Evolutionary conservation across 2,329 filamentous ascomycete genomes (phyloP), one percentile per base, ranked within the genome.

Genomic region (Aspergillus sergii): DNA sequence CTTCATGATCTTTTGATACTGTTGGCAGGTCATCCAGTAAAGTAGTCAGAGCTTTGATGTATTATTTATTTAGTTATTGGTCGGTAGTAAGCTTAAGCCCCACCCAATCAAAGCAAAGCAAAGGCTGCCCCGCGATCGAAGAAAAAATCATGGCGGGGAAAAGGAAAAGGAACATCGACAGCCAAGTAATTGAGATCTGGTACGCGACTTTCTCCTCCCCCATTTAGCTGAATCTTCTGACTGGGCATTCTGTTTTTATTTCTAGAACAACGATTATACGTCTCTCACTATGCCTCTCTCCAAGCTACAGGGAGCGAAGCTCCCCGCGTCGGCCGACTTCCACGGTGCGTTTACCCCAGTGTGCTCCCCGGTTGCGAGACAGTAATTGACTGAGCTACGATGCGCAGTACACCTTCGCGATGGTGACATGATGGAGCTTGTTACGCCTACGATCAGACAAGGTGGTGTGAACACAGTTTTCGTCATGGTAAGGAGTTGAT

Each of bases 391-490:
- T 34, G 36, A 11, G 32, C 1, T 11, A n/a, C 28, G 10, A 11
- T 16, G 4, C 64, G 8, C 48, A 69, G 89, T 92, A 70, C 90
- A 92, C 76, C 81, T 92, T 69, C 86, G 90, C 34, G 87, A 92
- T 75, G 89, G 85, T 23, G 81, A 85, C 63, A 85, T 80, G 82
- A 88, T 89, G 84, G 81, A 87, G 62, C 72, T 83, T 19, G 83
- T 87, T 51, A 82, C 81, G 34, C 84, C 84, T 32, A 82, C 80
- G 19, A 84, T 88, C 64, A 83, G 84, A 58, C 76, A 83, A 63
- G 89, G 89, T 68, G 90, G 89, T 57, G 87, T 90, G 67, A 86
- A 91, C 72, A 88, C 87, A 14, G 88, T 84, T 54, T 84, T 80
- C 69, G 82, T 84, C 57, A 84, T 84, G 82, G 81, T 82, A 75